Base-by-base conservation (phyloP, 176 grass and related monocot genomes). In the Otatea glauca region DNA sequence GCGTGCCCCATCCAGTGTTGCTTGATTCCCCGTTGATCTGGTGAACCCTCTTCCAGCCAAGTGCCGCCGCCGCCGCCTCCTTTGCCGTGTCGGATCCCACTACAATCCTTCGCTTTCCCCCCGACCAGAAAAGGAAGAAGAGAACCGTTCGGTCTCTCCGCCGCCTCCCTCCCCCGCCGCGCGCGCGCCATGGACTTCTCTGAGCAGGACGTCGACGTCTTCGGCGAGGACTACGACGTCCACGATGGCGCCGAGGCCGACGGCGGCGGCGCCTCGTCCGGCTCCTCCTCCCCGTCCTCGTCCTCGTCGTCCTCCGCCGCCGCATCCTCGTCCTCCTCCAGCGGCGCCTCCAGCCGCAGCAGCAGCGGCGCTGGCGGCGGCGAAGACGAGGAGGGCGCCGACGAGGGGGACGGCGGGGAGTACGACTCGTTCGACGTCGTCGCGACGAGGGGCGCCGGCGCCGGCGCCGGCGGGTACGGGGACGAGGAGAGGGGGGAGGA, bases 301-400 rank as follows among this genome's bases (percentile, higher is more conserved):
- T 97, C 95, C 21, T 94, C 95, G 9, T 97, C 92, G 13, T 92
- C 91, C 37, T 92, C 93, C 76, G 87, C 91, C 44, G 83, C 94
- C 32, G 91, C 76, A 8, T 94, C 92, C 25, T 92, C 89, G 38
- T 92, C 87, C 34, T 92, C 89, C 70, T 86, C 85, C 49, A 85
- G 89, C 75, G 89, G 79, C 11, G 87, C 79, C 68, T 92, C 87
- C 70, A 89, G 88, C 35, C 87, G 58, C 50, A 89, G 88, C 81
- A 91, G 77, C 77, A 83, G 93, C 71, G 88, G 91, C 72, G 61
- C 50, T 56, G 89, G 86, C 23, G 83, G 66, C 50, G 88, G 76
- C 42, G 88, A 35, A 68, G 88, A 75, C 49, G 90, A 89, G 43
- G 91, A 83, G 9, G 87, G 62, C 20, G 81, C 65, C 42, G 95